A percentile compares a stretch with the other conserved stretches of the same genome.
Conservation (phyloP, 306 rosid genomes). For the peach (Prunus persica) region DNA sequence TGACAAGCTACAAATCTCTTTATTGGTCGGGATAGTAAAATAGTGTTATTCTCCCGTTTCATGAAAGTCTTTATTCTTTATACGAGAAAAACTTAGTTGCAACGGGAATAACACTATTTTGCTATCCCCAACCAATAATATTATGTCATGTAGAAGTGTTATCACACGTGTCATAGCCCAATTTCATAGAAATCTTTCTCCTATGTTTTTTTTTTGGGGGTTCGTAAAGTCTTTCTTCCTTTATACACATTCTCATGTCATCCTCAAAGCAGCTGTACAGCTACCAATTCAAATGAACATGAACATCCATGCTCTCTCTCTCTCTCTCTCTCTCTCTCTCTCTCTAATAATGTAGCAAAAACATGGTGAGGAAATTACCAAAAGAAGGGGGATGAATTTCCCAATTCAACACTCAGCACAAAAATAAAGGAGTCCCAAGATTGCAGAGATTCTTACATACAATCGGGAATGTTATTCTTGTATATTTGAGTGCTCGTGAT, state of each 20-base stretch:
- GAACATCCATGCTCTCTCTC: neutral
- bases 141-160: too few relatives aligned
- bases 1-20: too few relatives aligned
- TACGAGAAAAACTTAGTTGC: too few relatives aligned
- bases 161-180: rapidly evolving
- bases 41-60: too few relatives aligned
- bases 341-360: neutral
- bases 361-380: neutral
- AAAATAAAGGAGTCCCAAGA: neutral
- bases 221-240: neutral
- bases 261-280: constrained; percentile 10
- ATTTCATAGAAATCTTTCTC: too few relatives aligned
- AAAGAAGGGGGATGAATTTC: neutral
- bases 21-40: too few relatives aligned
- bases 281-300: neutral
- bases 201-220: too few relatives aligned
- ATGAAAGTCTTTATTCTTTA: too few relatives aligned
- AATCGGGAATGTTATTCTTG: too few relatives aligned
- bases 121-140: too few relatives aligned
- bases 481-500: too few relatives aligned
- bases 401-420: neutral
- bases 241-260: neutral
- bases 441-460: neutral
- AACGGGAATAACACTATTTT: too few relatives aligned
- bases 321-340: neutral